Conservation (phyloP, 345 rosid species). For the Stellera chamaejasme region DNA sequence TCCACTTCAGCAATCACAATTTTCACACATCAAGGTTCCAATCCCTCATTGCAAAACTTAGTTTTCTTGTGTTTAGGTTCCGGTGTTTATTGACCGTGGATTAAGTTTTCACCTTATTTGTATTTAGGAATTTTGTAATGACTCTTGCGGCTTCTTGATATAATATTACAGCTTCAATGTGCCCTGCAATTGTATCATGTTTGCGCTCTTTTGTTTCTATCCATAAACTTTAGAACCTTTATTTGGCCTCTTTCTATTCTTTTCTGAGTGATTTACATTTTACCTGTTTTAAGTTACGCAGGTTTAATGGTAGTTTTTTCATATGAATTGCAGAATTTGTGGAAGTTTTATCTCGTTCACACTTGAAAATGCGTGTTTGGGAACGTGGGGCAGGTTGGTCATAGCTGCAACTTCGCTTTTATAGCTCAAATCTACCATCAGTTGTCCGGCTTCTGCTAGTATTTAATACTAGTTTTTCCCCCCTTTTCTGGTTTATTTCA, state of each 20-base stretch:
- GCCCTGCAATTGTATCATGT: too few relatives aligned
- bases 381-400: slow-evolving; percentile 93
- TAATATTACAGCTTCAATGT: too few relatives aligned
- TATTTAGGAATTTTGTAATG: not conserved
- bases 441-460: slow-evolving; percentile 7
- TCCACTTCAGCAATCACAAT: too few relatives aligned
- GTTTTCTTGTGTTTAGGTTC: slow-evolving; percentile 1
- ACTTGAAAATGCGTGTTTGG: slow-evolving; percentile 96
- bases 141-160: not conserved
- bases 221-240: not conserved
- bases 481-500: not conserved
- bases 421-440: not conserved
- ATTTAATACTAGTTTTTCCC: not conserved
- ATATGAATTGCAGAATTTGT: slow-evolving; percentile 68
- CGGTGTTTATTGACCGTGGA: not conserved
- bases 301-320: not conserved
- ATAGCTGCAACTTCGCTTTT: not conserved
- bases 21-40: too few relatives aligned
- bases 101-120: not conserved
- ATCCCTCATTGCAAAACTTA: not conserved
- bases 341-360: slow-evolving; percentile 71
- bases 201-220: not conserved
- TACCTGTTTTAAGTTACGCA: too few relatives aligned
- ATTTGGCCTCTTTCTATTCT: not conserved
- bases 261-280: not conserved